Evolutionary conservation across 23 red algal species (phyloP).

Genomic region (Gracilaria caudata): DNA sequence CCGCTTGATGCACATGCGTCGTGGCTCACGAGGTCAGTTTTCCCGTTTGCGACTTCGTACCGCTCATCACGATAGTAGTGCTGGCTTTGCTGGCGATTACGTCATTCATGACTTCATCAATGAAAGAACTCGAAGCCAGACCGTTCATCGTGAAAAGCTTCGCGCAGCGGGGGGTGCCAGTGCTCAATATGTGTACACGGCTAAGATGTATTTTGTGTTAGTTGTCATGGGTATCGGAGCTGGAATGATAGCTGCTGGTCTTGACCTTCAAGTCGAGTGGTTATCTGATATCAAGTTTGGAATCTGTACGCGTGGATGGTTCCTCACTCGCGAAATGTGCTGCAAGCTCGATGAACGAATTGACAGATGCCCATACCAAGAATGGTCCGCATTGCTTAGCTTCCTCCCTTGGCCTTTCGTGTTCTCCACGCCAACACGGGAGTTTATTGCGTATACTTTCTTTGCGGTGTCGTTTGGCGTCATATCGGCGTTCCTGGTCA

Average conservation of each 20-base stretch:
- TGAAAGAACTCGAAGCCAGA: conserved; percentile 64
- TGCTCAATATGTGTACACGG: conserved; percentile 48
- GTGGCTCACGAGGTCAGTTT: conserved; percentile 45
- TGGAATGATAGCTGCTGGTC: conserved; percentile 73
- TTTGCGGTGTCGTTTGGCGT: conserved; percentile 46
- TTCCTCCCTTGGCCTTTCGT: conserved; percentile 41
- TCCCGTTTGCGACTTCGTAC: conserved; percentile 58
- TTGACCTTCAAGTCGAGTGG: conserved; percentile 84
- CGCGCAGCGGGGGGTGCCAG: conserved; percentile 26
- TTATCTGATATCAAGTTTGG: conserved; percentile 86
- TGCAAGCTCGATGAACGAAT: conserved; percentile 45
- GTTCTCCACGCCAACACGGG: conserved; percentile 1
- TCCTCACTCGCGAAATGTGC: conserved; percentile 73
- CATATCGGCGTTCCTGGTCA: conserved; percentile 67
- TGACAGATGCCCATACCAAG: conserved; percentile 44
- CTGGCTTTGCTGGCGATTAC: conserved; percentile 62
- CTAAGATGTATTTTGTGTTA: conserved; percentile 68
- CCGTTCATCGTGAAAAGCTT: conserved; percentile 32
- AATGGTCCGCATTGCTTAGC: conserved; percentile 45
- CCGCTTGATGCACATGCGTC: conserved; percentile 4
- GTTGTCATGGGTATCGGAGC: conserved; percentile 63
- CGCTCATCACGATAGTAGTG: conserved; percentile 13
- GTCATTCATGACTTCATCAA: conserved; percentile 80
- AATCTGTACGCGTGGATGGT: conserved; percentile 68
- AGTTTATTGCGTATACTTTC: conserved; percentile 34